Conservation (phyloP, 169 alveolate genomes). For the Plasmodium relictum region DNA sequence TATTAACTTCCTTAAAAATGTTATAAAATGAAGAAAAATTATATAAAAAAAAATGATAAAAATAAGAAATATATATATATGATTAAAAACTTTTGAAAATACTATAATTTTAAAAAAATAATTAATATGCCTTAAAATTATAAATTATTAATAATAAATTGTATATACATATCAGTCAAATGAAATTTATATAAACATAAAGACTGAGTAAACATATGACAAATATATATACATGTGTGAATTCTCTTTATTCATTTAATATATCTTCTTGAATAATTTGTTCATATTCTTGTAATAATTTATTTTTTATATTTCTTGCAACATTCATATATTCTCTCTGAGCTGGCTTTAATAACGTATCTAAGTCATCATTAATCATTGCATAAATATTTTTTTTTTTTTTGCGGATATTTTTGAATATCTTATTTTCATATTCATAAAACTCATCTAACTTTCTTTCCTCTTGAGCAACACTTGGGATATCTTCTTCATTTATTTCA, state of each 20-base stretch:
- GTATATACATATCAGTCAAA: too few species aligned
- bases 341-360: constrained; percentile 55
- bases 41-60: too few species aligned
- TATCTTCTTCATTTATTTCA: constrained; percentile 24
- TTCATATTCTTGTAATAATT: constrained; percentile 56
- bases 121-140: too few species aligned
- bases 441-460: constrained; percentile 67
- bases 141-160: too few species aligned
- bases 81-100: too few species aligned
- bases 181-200: too few species aligned
- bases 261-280: constrained; percentile 48
- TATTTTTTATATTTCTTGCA: constrained; percentile 49
- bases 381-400: constrained; percentile 54
- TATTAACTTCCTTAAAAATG: too few species aligned
- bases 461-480: constrained; percentile 48
- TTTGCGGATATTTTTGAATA: constrained; percentile 20
- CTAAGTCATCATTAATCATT: constrained; percentile 65
- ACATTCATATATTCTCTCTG: constrained; percentile 69
- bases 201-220: too few species aligned
- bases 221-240: too few species aligned
- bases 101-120: too few species aligned
- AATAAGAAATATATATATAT: too few species aligned
- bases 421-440: constrained; percentile 64
- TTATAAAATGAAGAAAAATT: too few species aligned
- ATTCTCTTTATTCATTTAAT: constrained; percentile 11